Conservation (phyloP, 176 grass and related monocot genomes). For the Zizania latifolia region DNA sequence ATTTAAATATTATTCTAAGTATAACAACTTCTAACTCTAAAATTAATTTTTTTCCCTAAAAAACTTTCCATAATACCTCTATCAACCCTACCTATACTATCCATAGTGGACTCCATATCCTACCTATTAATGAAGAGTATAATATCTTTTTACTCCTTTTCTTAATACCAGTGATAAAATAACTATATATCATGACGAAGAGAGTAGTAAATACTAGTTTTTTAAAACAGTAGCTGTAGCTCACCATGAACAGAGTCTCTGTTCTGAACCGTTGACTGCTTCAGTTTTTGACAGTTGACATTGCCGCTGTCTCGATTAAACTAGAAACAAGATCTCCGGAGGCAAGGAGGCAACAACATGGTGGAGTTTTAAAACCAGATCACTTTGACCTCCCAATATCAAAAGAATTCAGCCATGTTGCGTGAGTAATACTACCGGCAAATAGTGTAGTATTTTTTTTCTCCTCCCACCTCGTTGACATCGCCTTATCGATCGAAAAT, state of each 20-base stretch:
- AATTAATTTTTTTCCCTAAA: too few species aligned
- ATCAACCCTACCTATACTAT: too few species aligned
- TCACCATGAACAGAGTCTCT: background rate
- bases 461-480: background rate
- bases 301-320: background rate
- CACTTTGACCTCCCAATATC: background rate
- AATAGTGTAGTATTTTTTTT: background rate
- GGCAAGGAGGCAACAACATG: background rate
- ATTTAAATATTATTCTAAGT: too few species aligned
- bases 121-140: too few species aligned
- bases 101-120: too few species aligned
- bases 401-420: background rate
- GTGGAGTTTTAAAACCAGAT: background rate
- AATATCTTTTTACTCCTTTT: too few species aligned
- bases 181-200: too few species aligned
- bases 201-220: too few species aligned
- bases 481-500: background rate
- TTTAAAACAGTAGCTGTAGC: too few species aligned
- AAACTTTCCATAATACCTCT: too few species aligned
- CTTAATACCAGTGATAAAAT: too few species aligned
- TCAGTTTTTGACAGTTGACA: conserved; percentile 31
- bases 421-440: background rate
- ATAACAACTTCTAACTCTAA: too few species aligned
- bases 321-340: background rate
- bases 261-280: background rate